Evolutionary conservation across 306 rosid genomes (phyloP).

Genomic region (Parietaria judaica): DNA sequence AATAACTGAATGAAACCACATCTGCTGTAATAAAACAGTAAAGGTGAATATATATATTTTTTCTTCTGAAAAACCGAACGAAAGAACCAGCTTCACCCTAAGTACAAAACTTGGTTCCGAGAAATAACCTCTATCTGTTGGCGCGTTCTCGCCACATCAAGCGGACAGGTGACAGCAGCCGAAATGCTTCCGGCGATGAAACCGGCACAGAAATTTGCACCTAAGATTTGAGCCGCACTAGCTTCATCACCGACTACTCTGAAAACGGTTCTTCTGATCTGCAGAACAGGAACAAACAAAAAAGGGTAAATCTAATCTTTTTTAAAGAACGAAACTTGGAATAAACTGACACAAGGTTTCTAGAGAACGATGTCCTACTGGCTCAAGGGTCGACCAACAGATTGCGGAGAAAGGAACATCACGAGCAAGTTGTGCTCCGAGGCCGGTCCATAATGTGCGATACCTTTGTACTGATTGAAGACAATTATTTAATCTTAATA

Average conservation of each 20-base stretch:
- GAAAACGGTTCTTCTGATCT: conserved; percentile 63
- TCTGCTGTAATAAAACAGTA: too few species aligned
- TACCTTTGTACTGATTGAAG: conserved; percentile 47
- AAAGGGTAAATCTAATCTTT: background rate
- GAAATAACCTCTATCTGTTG: conserved; percentile 79
- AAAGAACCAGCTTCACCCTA: too few species aligned
- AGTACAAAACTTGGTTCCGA: conserved; percentile 6
- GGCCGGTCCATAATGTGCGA: conserved; percentile 89
- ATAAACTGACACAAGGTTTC: conserved; percentile 11
- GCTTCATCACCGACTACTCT: conserved; percentile 55
- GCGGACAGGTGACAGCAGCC: conserved; percentile 87
- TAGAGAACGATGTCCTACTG: conserved; percentile 40
- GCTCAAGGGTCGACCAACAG: conserved; percentile 97
- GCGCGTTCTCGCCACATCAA: conserved; percentile 89
- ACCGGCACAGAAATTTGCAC: conserved; percentile 82
- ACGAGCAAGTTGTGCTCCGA: conserved; percentile 91
- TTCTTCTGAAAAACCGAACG: background rate
- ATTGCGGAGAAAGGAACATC: conserved; percentile 96
- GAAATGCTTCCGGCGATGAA: conserved; percentile 85
- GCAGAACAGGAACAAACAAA: conserved; percentile 8
- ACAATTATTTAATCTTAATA: background rate
- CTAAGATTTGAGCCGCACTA: conserved; percentile 43
- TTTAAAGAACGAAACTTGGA: conserved; percentile 1
- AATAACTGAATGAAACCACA: too few species aligned
- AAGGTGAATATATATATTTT: background rate